phyloP scores from a whole-genome alignment of 1,139 yeast genomes.

The Hemisphaericaspora xylofermentans region DNA sequence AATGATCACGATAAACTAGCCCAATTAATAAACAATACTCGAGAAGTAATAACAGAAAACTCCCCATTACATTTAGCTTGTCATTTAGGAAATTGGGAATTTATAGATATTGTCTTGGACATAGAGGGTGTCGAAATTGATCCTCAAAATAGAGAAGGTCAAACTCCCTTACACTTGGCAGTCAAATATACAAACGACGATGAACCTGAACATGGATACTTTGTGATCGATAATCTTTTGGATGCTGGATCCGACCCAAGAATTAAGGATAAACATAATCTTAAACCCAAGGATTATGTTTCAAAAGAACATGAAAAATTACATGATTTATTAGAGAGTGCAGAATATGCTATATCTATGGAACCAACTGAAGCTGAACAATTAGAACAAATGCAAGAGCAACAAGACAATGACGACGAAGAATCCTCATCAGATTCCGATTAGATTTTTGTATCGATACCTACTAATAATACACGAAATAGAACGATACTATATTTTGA shows the following conservation, averaged over 20 bases:
- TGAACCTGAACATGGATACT: constrained; percentile 86
- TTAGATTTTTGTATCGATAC: constrained; percentile 10
- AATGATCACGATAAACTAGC: constrained; percentile 53
- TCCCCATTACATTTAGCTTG: constrained; percentile 83
- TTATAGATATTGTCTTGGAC: constrained; percentile 77
- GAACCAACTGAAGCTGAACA: constrained; percentile 34
- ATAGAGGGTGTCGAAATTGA: constrained; percentile 91
- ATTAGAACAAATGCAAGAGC: constrained; percentile 21
- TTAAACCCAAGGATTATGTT: constrained; percentile 75
- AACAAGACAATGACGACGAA: constrained; percentile 24
- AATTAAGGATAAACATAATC: constrained; percentile 39
- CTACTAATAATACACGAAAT: background rate
- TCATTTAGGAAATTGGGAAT: constrained; percentile 80
- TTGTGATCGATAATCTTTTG: constrained; percentile 73
- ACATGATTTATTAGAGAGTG: constrained; percentile 67
- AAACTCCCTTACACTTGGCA: constrained; percentile 88
- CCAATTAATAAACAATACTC: constrained; percentile 62
- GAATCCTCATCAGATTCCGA: constrained; percentile 39
- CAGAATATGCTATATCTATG: constrained; percentile 67
- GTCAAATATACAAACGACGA: constrained; percentile 63
- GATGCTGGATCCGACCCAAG: constrained; percentile 94
- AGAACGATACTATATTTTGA: constrained; percentile 14
- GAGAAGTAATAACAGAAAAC: constrained; percentile 77
- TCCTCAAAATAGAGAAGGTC: constrained; percentile 73
- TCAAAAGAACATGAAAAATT: constrained; percentile 51